These are phyloP conservation scores for Calonectria crousiana DNA, from an alignment of 2,329 filamentous ascomycete species.

Conservation along the genomic window DNA sequence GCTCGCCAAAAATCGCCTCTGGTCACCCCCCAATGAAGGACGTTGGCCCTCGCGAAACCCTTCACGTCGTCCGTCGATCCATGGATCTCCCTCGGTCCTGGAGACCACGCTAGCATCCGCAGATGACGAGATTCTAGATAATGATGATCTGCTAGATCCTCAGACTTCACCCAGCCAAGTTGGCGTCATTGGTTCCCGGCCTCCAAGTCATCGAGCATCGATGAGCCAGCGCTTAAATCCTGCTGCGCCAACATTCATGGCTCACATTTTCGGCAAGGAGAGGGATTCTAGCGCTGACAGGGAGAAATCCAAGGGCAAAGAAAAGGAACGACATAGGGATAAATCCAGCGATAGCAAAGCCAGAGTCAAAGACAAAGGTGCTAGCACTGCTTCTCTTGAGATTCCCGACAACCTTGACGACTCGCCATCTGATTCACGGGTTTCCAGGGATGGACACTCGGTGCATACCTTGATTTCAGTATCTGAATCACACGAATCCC, in stretches of 20 bases:
- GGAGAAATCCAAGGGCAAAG: conserved; percentile 48
- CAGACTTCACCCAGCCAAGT: conserved; percentile 69
- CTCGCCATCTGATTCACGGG: conserved; percentile 64
- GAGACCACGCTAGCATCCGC: conserved; percentile 73
- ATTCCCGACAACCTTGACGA: conserved; percentile 54
- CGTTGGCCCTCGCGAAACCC: conserved; percentile 73
- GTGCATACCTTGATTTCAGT: conserved; percentile 70
- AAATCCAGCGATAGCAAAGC: conserved; percentile 52
- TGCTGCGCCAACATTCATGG: conserved; percentile 88
- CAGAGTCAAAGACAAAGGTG: conserved; percentile 55
- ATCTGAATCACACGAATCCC: conserved; percentile 71
- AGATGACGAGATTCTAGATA: conserved; percentile 73
- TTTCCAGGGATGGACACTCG: conserved; percentile 68
- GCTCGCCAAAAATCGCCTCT: conserved; percentile 70
- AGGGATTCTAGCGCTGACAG: conserved; percentile 46
- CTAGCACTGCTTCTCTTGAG: conserved; percentile 54
- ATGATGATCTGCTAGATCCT: conserved; percentile 66
- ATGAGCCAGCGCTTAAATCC: conserved; percentile 82
- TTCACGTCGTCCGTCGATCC: conserved; percentile 84
- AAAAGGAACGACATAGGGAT: conserved; percentile 47
- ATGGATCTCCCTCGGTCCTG: conserved; percentile 76
- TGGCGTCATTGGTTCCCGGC: conserved; percentile 84
- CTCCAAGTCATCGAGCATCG: conserved; percentile 57
- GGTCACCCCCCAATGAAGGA: conserved; percentile 71
- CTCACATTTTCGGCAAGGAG: conserved; percentile 69